Base-by-base conservation (phyloP, 1,284 basidiomycete species). In the Moesziomyces sp. region DNA sequence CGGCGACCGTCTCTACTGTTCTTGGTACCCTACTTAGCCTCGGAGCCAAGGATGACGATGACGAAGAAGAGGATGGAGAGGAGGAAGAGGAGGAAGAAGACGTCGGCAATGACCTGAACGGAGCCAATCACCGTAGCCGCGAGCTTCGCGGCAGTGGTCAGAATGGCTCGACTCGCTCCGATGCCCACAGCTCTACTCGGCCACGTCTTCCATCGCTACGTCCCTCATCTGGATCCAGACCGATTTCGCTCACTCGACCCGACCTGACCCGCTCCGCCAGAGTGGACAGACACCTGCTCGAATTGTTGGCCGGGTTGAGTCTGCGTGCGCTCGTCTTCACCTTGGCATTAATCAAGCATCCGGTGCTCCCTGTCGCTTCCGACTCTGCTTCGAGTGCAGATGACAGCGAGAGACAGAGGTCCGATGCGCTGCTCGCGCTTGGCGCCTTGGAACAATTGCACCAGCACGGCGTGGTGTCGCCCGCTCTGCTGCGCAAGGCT, bases 271-370 rank as follows among this genome's bases (percentile, higher is more conserved):
- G 38, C 35, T 21, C 23, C 9, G 34, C 53, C 24, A 24, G 21
- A n/a, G n/a, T 44, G 38, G 54, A 56, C n/a, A 18, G 46, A 23
- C 54, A 49, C 38, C 23, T 49, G 54, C 54, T 56, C 19, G 46
- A 49, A 11, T 24, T 56, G 46, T 24, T 56, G 18, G 54, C 54
- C 16, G 54, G 54, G 9, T 10, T 56, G 23, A 49, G 46, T 23
- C 23, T 56, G 13, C 54, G 54, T 49, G 46, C 46, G 4, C 26
- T 49, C 38, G 35, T 49, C n/a, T 49, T 56, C 54, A 56, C 54
- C 11, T 18, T 56, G 54, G 54, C 54, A 11, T 44, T 56, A 38
- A 56, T 56, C 38, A 40, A 56, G 46, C 46, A 56, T 47, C 54
- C 46, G 13, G 2, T 49, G 10, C 18, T 48, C n/a, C 34, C 18